Conservation (phyloP, 73 alveolate genomes). For the Paramecium octaurelia region DNA sequence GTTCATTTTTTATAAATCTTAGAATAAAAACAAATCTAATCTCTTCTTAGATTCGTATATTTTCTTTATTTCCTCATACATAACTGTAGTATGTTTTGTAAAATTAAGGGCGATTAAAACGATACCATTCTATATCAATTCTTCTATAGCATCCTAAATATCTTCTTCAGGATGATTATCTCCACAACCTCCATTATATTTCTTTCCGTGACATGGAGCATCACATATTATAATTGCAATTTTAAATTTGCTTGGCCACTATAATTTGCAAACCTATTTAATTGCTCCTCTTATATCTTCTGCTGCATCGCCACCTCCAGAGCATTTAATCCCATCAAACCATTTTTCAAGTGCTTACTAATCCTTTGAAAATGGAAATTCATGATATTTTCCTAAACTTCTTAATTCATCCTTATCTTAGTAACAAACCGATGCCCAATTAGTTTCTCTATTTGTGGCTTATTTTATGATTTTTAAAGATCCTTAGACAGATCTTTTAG, state of each 20-base stretch:
- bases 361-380: neutral
- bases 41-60: neutral
- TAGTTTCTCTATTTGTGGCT: neutral
- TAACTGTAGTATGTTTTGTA: neutral
- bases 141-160: neutral
- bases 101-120: neutral
- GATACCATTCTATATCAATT: neutral
- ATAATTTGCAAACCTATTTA: neutral
- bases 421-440: conserved; percentile 31
- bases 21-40: neutral
- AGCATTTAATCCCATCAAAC: neutral
- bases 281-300: conserved; percentile 22
- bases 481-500: neutral
- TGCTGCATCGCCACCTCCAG: neutral
- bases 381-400: neutral
- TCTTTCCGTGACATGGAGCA: conserved; percentile 28
- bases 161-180: neutral
- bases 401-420: neutral
- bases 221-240: neutral
- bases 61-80: neutral
- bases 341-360: neutral
- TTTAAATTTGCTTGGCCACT: neutral
- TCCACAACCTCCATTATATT: neutral
- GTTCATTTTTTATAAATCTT: neutral
- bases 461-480: neutral